phyloP scores from a whole-genome alignment of 1,284 basidiomycete species.

The Boletus calvinii region DNA sequence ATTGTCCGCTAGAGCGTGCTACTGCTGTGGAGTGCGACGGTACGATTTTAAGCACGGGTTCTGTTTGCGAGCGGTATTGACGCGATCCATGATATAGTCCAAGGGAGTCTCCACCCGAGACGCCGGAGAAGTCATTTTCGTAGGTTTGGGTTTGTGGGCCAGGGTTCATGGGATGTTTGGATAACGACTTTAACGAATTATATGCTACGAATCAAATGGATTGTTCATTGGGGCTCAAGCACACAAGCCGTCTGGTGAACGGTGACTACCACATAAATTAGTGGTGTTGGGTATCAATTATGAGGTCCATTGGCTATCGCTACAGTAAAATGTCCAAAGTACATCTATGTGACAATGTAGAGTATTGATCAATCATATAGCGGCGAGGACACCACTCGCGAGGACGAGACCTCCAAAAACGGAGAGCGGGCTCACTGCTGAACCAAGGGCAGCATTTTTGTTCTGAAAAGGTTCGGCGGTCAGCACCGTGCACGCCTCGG shows the following conservation, averaged over 20 bases:
- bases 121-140: conserved; percentile 4
- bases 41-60: conserved; percentile 17
- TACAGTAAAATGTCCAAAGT: conserved; percentile 22
- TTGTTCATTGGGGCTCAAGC: neutral
- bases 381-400: conserved; percentile 19
- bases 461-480: conserved; percentile 12
- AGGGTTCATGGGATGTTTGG: neutral
- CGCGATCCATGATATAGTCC: conserved; percentile 12
- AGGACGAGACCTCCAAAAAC: conserved; percentile 25
- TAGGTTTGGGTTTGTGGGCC: neutral
- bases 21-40: conserved; percentile 61
- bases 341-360: conserved; percentile 1
- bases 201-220: neutral
- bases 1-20: conserved; percentile 60
- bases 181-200: neutral
- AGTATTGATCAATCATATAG: conserved; percentile 11
- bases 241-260: neutral
- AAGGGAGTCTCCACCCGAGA: neutral
- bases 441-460: conserved; percentile 22
- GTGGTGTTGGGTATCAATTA: conserved; percentile 10
- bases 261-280: neutral
- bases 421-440: conserved; percentile 16
- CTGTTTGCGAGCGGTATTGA: conserved; percentile 9
- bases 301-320: conserved; percentile 14
- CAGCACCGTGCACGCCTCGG: neutral